A percentile compares a stretch with the other conserved stretches of the same genome.
Evolutionary conservation across 768 basidiomycete species (phyloP).

Genomic region (Austroboletus eburneus): DNA sequence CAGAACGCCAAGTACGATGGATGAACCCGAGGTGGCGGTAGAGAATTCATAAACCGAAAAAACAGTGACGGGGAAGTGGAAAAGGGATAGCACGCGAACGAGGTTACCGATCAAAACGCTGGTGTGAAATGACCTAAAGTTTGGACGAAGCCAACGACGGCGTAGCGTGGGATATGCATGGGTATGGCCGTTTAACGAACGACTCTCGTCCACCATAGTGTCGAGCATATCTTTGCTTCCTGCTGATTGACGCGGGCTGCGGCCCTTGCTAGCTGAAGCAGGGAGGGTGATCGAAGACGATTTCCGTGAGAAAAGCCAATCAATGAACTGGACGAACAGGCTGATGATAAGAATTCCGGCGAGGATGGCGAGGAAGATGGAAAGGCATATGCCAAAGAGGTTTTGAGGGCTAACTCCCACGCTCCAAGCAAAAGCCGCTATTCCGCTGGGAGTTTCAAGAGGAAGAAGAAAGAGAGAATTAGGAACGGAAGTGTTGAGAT

Average conservation of each 20-base stretch:
- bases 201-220: constrained; percentile 26
- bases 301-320: constrained; percentile 42
- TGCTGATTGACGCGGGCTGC: constrained; percentile 40
- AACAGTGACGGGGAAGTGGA: constrained; percentile 92
- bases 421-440: constrained; percentile 79
- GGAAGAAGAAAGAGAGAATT: constrained; percentile 77
- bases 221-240: constrained; percentile 53
- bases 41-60: constrained; percentile 73
- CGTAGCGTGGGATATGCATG: constrained; percentile 25
- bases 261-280: constrained; percentile 20
- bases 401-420: constrained; percentile 81
- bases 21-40: constrained; percentile 45
- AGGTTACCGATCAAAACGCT: constrained; percentile 86
- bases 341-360: constrained; percentile 70
- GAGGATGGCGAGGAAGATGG: constrained; percentile 76
- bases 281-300: constrained; percentile 16
- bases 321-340: constrained; percentile 66
- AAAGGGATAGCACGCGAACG: constrained; percentile 83
- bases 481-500: constrained; percentile 59
- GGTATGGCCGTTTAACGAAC: constrained; percentile 24
- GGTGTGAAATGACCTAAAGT: constrained; percentile 75
- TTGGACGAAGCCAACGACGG: constrained; percentile 39
- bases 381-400: constrained; percentile 77
- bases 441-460: constrained; percentile 53
- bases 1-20: constrained; percentile 75